A percentile compares a stretch with the other conserved stretches of the same genome.
These are phyloP conservation scores for Linnemannia hyalina DNA, from an alignment of 192 early-diverging fungal genomes.

Conservation along the genomic window DNA sequence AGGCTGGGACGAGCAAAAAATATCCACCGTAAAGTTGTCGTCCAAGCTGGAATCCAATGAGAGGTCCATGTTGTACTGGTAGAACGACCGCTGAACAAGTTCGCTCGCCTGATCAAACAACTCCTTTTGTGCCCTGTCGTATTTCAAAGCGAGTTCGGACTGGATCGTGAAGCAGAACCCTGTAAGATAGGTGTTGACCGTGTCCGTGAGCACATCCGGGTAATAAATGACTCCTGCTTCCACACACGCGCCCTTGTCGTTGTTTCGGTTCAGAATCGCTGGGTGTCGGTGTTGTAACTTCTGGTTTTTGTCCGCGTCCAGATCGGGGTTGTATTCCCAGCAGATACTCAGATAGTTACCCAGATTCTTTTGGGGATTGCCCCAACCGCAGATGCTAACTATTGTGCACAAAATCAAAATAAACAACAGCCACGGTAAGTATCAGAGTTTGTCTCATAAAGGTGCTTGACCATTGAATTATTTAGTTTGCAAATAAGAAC, in stretches of 20 bases:
- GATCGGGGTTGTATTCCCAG: constrained; percentile 47
- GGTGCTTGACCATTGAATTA: neutral
- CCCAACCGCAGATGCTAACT: constrained; percentile 55
- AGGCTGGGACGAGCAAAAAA: constrained; percentile 35
- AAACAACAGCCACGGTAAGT: neutral
- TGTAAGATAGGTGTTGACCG: neutral
- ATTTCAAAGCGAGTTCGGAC: constrained; percentile 40
- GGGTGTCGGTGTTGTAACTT: constrained; percentile 18
- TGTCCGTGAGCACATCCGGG: constrained; percentile 19
- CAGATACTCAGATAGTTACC: constrained; percentile 54
- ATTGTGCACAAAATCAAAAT: neutral
- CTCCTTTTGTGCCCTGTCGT: constrained; percentile 30
- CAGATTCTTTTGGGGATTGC: constrained; percentile 50
- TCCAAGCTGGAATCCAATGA: constrained; percentile 54
- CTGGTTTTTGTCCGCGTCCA: constrained; percentile 48
- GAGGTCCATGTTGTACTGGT: constrained; percentile 52
- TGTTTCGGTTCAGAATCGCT: constrained; percentile 17
- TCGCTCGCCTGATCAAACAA: constrained; percentile 50
- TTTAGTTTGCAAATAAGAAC: neutral
- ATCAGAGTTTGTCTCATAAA: neutral
- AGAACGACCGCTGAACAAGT: constrained; percentile 32
- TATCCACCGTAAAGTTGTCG: constrained; percentile 57
- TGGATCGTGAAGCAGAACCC: constrained; percentile 52
- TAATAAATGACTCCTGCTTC: constrained; percentile 42
- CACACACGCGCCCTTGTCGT: constrained; percentile 21